These are phyloP conservation scores for Bacterosira constricta DNA, from an alignment of 108 stramenopile genomes.

Conservation along the genomic window DNA sequence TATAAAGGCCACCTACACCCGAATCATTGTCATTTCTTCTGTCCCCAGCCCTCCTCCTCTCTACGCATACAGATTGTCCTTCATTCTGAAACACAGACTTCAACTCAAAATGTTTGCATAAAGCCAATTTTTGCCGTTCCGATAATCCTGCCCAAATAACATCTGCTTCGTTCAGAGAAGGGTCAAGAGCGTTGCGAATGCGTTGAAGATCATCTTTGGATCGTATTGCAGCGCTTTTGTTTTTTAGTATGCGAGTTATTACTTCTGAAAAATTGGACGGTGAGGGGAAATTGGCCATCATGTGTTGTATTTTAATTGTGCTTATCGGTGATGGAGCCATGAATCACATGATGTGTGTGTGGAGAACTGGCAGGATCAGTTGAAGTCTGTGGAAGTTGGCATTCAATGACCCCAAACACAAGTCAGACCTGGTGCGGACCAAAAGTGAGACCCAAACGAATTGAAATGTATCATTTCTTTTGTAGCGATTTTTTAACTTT, in stretches of 20 bases:
- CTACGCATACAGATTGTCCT: background rate
- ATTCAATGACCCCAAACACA: too few relatives aligned
- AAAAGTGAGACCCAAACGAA: too few relatives aligned
- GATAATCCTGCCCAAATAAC: background rate
- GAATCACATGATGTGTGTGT: too few relatives aligned
- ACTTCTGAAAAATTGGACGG: background rate
- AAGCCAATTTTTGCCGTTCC: background rate
- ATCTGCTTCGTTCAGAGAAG: background rate
- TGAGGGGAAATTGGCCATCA: too few relatives aligned
- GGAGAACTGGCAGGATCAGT: too few relatives aligned
- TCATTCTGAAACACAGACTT: background rate
- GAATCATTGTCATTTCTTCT: too few relatives aligned
- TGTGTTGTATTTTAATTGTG: background rate
- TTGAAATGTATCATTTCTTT: too few relatives aligned
- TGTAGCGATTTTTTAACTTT: too few relatives aligned
- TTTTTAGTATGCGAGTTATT: background rate
- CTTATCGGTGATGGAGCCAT: background rate
- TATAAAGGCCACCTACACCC: too few relatives aligned
- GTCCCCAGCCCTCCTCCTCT: too few relatives aligned
- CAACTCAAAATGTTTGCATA: constrained; percentile 10
- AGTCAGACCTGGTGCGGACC: too few relatives aligned
- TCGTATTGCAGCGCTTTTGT: background rate
- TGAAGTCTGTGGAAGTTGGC: too few relatives aligned
- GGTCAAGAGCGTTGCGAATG: background rate
- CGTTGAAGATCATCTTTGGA: background rate